A percentile compares a stretch with the other conserved stretches of the same genome.
Evolutionary conservation across 1,139 yeast genomes (phyloP).

Genomic region (Chernovozyma sophiae-reginae): DNA sequence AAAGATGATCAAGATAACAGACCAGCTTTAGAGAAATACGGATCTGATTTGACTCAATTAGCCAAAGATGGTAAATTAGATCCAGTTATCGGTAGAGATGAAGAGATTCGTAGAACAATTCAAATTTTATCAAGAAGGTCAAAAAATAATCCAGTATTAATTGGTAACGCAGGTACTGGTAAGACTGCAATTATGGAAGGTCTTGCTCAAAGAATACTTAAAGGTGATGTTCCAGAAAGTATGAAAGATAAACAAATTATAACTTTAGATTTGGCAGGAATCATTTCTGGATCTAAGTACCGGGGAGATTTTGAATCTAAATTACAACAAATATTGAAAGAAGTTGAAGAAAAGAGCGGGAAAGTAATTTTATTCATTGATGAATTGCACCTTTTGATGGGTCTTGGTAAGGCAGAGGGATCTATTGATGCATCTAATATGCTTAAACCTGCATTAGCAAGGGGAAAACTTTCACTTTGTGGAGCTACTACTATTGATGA

Average conservation of each 20-base stretch:
- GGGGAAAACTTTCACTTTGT: constrained; percentile 89
- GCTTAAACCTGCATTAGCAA: constrained; percentile 88
- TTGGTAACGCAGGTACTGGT: constrained; percentile 97
- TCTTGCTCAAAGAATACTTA: constrained; percentile 83
- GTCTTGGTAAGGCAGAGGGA: constrained; percentile 93
- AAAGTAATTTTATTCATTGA: constrained; percentile 82
- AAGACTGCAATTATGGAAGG: constrained; percentile 97
- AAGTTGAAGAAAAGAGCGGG: constrained; percentile 80
- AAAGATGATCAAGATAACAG: constrained; percentile 50
- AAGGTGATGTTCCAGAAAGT: constrained; percentile 92
- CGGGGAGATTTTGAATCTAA: constrained; percentile 96
- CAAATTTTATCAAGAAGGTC: constrained; percentile 90
- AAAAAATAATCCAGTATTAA: constrained; percentile 88
- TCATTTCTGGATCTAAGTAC: constrained; percentile 91
- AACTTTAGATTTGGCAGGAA: constrained; percentile 80
- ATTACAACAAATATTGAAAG: constrained; percentile 76
- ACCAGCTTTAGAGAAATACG: constrained; percentile 81
- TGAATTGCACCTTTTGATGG: constrained; percentile 86
- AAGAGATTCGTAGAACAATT: constrained; percentile 86
- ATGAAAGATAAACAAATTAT: constrained; percentile 81
- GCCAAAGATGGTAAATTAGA: constrained; percentile 91
- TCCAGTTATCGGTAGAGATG: constrained; percentile 96
- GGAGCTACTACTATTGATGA: constrained; percentile 95
- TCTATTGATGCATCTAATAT: constrained; percentile 93
- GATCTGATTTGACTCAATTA: constrained; percentile 80